Evolutionary conservation across 1,284 basidiomycete genomes (phyloP), one percentile per base, ranked within the genome.

Genomic region (Austroboletus niveus): DNA sequence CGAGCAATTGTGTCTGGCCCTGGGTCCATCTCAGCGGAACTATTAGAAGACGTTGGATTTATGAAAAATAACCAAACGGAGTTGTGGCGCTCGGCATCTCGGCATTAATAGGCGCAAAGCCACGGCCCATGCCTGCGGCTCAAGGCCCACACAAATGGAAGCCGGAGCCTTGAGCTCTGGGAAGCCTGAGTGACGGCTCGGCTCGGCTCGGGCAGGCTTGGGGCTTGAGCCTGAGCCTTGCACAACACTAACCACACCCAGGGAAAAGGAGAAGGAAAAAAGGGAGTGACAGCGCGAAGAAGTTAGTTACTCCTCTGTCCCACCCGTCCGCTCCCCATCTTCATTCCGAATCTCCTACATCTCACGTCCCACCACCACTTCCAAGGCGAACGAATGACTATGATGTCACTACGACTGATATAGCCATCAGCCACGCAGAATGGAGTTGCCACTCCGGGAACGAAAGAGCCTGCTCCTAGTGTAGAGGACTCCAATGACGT

Each of bases 301-400:
- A 56, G 47, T 45, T 64, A n/a, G 72, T 68, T 4, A 58, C 22
- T 68, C 74, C 74, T 8, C 76, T 74, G 15, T 51, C 66, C 5
- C 77, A 75, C 54, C 75, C 76, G 1, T 54, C 68, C 34, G 56
- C n/a, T 2, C 59, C 57, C 10, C 55, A 65, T 49, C 47, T 51
- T 46, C 64, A 56, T 46, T 8, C 45, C 4, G 52, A 67, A 1
- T 47, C 56, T 10, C 48, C 57, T 14, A 45, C 59, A 7, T 60
- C 63, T 24, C 45, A 44, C 10, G 53, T 51, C 53, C 65, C 58
- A n/a, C 69, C 63, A 24, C 66, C 61, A 30, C 66, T 57, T 17
- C 66, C 69, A 17, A 69, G 53, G 50, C 67, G 61, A 43, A 57
- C 47, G 1, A 41, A 35, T 14, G 41, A 48, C n/a, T 59, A 43